phyloP scores from a whole-genome alignment of 495 filamentous ascomycete species.

The Aspergillus nidulans region DNA sequence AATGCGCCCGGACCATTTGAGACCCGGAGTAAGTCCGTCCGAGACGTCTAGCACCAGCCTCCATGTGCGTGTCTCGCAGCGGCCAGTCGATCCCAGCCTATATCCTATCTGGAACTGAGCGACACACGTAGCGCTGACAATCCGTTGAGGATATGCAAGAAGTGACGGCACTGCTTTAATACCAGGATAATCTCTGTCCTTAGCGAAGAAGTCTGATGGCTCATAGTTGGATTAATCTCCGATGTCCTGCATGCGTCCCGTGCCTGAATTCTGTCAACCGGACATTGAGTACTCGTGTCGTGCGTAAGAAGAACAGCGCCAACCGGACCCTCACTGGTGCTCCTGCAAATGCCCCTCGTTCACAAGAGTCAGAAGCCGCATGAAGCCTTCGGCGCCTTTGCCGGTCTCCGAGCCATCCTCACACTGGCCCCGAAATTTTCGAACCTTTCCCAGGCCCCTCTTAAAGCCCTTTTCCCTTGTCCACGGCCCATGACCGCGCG shows the following conservation, averaged over 20 bases:
- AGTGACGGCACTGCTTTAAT: too few species aligned
- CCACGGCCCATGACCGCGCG: conserved; percentile 38
- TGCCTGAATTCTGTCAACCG: not conserved
- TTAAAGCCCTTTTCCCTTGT: conserved; percentile 46
- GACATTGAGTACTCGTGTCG: not conserved
- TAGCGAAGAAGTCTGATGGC: not conserved
- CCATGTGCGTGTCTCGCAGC: not conserved
- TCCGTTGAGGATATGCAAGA: too few species aligned
- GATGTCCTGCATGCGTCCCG: not conserved
- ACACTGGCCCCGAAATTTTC: conserved; percentile 36
- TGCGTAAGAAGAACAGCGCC: not conserved
- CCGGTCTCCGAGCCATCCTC: conserved; percentile 36
- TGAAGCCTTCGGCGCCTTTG: conserved; percentile 33
- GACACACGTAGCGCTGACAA: too few species aligned
- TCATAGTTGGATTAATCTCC: too few species aligned
- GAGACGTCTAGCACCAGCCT: too few species aligned
- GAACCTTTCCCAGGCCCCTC: conserved; percentile 37
- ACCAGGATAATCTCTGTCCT: too few species aligned
- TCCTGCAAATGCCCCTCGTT: conserved; percentile 15
- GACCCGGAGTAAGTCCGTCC: too few species aligned
- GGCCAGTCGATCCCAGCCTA: not conserved
- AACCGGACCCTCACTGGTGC: not conserved
- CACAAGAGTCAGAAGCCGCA: conserved; percentile 39
- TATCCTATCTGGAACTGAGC: not conserved
- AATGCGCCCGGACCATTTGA: too few species aligned